A percentile compares a stretch with the other conserved stretches of the same genome.
These are phyloP conservation scores for Teratosphaeria epicoccoides DNA, from an alignment of 2,329 filamentous ascomycete species.

Conservation along the genomic window DNA sequence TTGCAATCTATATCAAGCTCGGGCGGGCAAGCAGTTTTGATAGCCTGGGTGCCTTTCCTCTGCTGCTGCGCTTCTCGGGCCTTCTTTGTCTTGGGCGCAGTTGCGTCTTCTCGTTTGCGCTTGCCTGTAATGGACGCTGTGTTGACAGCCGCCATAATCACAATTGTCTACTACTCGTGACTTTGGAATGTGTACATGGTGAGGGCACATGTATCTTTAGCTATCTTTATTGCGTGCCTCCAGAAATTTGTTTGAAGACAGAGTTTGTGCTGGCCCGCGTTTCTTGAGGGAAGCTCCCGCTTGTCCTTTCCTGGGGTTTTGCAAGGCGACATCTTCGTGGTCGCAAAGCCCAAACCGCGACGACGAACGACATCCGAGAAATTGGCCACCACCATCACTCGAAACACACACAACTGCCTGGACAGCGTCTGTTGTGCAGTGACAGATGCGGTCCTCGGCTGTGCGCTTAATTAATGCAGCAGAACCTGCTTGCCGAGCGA, in stretches of 20 bases:
- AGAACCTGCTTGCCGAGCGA: conserved; percentile 30
- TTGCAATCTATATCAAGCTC: background rate
- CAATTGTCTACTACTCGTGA: background rate
- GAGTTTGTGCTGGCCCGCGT: background rate
- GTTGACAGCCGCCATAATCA: conserved; percentile 15
- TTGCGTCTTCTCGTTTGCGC: conserved; percentile 5
- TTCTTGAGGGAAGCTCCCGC: background rate
- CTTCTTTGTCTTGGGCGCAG: background rate
- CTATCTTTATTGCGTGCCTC: conserved; percentile 30
- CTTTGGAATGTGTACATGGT: background rate
- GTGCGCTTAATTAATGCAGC: conserved; percentile 36
- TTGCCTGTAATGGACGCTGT: conserved; percentile 5
- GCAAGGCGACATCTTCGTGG: background rate
- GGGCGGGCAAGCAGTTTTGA: background rate
- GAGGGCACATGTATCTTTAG: background rate
- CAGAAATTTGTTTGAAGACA: conserved; percentile 3
- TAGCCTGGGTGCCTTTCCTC: background rate
- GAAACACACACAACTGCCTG: background rate
- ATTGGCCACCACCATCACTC: background rate
- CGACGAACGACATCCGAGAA: background rate
- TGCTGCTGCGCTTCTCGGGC: background rate
- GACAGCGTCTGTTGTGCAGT: conserved; percentile 24
- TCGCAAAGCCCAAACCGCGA: background rate
- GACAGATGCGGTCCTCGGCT: conserved; percentile 38
- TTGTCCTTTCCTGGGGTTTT: background rate